Conservation (phyloP, 2,329 filamentous ascomycete species). For the Colletotrichum incanum region DNA sequence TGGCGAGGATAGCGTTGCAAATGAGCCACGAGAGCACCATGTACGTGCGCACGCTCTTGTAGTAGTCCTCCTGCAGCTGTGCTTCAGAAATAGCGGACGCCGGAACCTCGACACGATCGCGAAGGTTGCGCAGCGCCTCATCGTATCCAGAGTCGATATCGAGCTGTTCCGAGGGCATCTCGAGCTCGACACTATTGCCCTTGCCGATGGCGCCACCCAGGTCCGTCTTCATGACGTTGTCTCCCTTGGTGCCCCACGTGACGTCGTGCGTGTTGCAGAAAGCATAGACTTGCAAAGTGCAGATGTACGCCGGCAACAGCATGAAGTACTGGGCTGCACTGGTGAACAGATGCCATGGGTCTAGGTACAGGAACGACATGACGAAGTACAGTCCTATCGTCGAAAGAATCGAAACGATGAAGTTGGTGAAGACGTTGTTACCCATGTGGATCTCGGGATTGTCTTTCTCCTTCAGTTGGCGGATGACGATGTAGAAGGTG, state of each 20-base stretch:
- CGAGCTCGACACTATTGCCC: conserved; percentile 86
- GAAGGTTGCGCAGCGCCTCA: conserved; percentile 94
- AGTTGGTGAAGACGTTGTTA: conserved; percentile 93
- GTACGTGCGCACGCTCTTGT: conserved; percentile 96
- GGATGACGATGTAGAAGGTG: conserved; percentile 88
- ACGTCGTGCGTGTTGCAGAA: conserved; percentile 99
- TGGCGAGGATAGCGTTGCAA: conserved; percentile 91
- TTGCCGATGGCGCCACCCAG: conserved; percentile 87
- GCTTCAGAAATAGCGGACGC: conserved; percentile 74
- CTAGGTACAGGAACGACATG: conserved; percentile 96
- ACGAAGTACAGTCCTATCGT: conserved; percentile 96
- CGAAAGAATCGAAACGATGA: conserved; percentile 90
- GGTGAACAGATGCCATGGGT: conserved; percentile 99
- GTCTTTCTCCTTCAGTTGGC: conserved; percentile 76
- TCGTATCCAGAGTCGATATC: conserved; percentile 99
- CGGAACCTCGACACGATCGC: conserved; percentile 90
- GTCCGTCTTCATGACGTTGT: conserved; percentile 95
- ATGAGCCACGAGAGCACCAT: conserved; percentile 98
- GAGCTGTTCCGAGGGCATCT: conserved; percentile 98
- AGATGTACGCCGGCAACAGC: conserved; percentile 93
- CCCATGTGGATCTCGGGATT: conserved; percentile 70
- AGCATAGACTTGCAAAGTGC: conserved; percentile 96
- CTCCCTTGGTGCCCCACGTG: conserved; percentile 98
- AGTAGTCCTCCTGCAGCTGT: conserved; percentile 98
- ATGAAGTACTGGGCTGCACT: conserved; percentile 92